phyloP scores from a whole-genome alignment of 768 basidiomycete species.

The Termitomyces sp. region DNA sequence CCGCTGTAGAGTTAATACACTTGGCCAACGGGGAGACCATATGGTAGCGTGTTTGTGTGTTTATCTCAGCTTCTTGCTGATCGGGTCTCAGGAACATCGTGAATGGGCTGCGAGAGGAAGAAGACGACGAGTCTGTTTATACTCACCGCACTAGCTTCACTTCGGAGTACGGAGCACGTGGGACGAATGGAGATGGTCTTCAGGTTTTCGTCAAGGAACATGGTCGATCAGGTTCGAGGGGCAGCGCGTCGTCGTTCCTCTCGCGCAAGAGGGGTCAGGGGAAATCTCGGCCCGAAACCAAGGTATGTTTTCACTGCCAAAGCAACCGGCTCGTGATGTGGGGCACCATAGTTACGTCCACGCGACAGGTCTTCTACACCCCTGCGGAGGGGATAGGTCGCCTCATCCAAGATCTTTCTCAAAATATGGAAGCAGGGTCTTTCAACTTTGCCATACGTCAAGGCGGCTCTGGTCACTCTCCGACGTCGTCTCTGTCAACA shows the following conservation, averaged over 20 bases:
- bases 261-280: constrained; percentile 58
- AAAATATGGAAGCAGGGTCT: constrained; percentile 76
- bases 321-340: constrained; percentile 8
- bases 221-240: constrained; percentile 56
- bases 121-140: constrained; percentile 66
- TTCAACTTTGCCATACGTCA: constrained; percentile 57
- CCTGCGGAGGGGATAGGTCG: constrained; percentile 76
- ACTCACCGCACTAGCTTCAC: constrained; percentile 65
- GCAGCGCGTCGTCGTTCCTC: constrained; percentile 56
- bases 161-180: constrained; percentile 64
- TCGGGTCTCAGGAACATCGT: constrained; percentile 62
- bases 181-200: constrained; percentile 49
- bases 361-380: constrained; percentile 66
- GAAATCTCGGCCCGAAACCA: constrained; percentile 74
- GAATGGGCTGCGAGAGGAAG: constrained; percentile 76
- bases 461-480: constrained; percentile 40
- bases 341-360: constrained; percentile 23
- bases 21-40: constrained; percentile 86
- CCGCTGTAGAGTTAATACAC: constrained; percentile 76
- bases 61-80: constrained; percentile 11
- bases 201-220: constrained; percentile 80
- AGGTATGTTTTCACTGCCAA: constrained; percentile 42
- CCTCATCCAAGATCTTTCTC: constrained; percentile 78
- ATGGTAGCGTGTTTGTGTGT: constrained; percentile 46
- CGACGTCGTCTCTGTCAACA: constrained; percentile 61